phyloP scores from a whole-genome alignment of 345 rosid genomes.

The Populus euphratica region DNA sequence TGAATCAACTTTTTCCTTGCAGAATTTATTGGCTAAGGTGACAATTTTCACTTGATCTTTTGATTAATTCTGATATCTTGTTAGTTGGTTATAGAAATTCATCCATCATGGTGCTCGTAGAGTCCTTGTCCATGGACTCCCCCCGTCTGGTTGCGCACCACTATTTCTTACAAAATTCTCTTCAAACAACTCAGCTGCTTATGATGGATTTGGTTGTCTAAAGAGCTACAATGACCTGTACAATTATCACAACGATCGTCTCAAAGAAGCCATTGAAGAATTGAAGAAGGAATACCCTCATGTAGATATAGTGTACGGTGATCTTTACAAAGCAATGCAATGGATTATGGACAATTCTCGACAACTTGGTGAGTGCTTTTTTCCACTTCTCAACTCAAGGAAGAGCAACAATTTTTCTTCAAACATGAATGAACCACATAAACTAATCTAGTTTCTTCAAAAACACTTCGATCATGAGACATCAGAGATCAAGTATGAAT shows the following conservation, averaged over 20 bases:
- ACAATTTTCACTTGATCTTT: too few species aligned
- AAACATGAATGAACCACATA: too few species aligned
- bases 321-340: neutral
- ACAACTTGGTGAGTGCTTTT: constrained; percentile 7
- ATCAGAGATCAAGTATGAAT: too few species aligned
- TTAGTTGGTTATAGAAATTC: constrained; percentile 9
- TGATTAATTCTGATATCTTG: too few species aligned
- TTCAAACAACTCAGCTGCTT: neutral
- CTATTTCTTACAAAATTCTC: neutral
- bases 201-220: neutral
- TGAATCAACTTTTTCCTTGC: too few species aligned
- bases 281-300: neutral
- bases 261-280: neutral
- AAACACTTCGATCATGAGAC: too few species aligned
- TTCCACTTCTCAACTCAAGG: too few species aligned
- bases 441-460: too few species aligned
- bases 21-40: too few species aligned
- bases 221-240: constrained; percentile 1
- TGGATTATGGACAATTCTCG: neutral
- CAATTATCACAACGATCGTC: neutral
- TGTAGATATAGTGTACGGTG: neutral
- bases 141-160: constrained; percentile 14
- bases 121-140: constrained; percentile 18
- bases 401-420: too few species aligned
- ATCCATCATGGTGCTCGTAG: neutral